These are phyloP conservation scores for Septoria petroselini DNA, from an alignment of 2,329 filamentous ascomycete genomes.

Conservation along the genomic window DNA sequence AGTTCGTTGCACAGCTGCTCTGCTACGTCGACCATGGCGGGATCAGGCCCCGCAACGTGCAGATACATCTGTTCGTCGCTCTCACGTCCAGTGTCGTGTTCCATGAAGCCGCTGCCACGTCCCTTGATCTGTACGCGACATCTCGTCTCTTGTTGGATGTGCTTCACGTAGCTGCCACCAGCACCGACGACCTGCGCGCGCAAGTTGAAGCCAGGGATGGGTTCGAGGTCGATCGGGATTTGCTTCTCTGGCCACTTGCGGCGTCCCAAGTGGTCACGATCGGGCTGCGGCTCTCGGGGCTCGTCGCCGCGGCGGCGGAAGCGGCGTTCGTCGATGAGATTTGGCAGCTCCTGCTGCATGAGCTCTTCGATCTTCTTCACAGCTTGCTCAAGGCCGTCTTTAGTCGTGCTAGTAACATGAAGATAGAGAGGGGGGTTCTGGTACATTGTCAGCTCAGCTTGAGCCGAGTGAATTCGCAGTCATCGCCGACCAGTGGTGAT, in stretches of 20 bases:
- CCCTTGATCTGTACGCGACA: slow-evolving; percentile 99
- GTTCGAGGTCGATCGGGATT: slow-evolving; percentile 85
- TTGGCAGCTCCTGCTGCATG: slow-evolving; percentile 93
- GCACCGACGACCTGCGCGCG: slow-evolving; percentile 94
- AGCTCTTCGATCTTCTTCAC: slow-evolving; percentile 87
- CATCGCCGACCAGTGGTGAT: neutral
- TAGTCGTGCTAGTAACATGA: slow-evolving; percentile 88
- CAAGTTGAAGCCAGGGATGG: slow-evolving; percentile 90
- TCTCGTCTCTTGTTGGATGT: slow-evolving; percentile 91
- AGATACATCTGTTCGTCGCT: slow-evolving; percentile 96
- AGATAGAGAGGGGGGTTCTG: slow-evolving; percentile 77
- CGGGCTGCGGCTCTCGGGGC: slow-evolving; percentile 57
- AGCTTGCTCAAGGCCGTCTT: slow-evolving; percentile 86
- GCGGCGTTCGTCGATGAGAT: slow-evolving; percentile 88
- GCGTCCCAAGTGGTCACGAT: slow-evolving; percentile 85
- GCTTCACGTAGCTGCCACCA: slow-evolving; percentile 93
- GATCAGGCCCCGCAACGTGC: slow-evolving; percentile 88
- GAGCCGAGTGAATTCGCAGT: no score
- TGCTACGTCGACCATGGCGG: slow-evolving; percentile 78
- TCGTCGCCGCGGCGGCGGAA: slow-evolving; percentile 73
- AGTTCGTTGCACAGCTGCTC: slow-evolving; percentile 88
- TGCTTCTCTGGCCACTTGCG: slow-evolving; percentile 99
- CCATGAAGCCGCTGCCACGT: slow-evolving; percentile 88
- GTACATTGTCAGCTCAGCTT: slow-evolving; percentile 1
- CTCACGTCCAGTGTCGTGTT: slow-evolving; percentile 80